Evolutionary conservation across 495 filamentous ascomycete species (phyloP), one percentile per base, ranked within the genome.

Genomic region (Penicillium flavigenum): DNA sequence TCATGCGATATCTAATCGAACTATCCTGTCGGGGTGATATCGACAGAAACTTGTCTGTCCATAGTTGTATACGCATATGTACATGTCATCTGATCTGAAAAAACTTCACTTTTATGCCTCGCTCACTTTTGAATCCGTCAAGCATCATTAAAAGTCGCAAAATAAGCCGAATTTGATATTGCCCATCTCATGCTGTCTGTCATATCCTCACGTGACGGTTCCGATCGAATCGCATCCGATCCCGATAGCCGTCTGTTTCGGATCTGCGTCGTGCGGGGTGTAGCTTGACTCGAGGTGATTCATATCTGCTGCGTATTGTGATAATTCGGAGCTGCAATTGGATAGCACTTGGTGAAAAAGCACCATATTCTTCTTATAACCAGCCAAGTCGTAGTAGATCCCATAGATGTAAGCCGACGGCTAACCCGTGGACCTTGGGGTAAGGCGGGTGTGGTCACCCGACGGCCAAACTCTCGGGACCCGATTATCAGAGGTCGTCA

Each of bases 181-280:
- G 31, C 0, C 3, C 36, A 39, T 38, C 36, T 9, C 16, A 38
- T n/a, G 6, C 27, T 1, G 27, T 29, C 7, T 29, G 27, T 29
- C 31, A 11, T 5, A 5, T 1, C 1, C 4, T 44, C 61, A 60
- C 60, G 54, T 63, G 61, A 61, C 20, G 5, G 36, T 46, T 66
- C 63, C 61, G 63, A 66, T 66, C 63, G 57, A 50, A 60, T 63
- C 61, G 51, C 54, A 56, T 66, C 64, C 64, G 63, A 47, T 48
- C 22, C 26, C 58, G 45, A 47, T 51, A 20, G 17, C 29, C 44
- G 31, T 34, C 43, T 5, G 31, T 58, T 61, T 66, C 64, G 64
- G 61, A 66, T 63, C 57, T 56, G 54, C 57, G 48, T 48, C 11
- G 2, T 46, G 44, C 50, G 63, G 55, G 57, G 51, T 32, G 26